These are phyloP conservation scores for Vararia minispora DNA, from an alignment of 768 basidiomycete genomes.

Conservation along the genomic window DNA sequence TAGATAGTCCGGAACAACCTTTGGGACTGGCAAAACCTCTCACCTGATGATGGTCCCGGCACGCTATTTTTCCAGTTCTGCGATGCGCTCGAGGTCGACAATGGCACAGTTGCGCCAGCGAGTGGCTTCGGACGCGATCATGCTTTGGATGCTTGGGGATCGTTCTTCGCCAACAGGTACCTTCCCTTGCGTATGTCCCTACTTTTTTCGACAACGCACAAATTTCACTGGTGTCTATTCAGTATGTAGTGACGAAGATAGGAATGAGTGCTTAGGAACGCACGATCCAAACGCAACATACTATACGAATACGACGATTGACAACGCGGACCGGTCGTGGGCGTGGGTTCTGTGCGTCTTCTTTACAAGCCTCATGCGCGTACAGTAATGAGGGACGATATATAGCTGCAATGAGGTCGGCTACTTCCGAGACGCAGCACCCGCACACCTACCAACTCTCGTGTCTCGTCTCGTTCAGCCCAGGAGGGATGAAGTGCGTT, in stretches of 20 bases:
- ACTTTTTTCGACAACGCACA: neutral
- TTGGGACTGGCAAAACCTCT: conserved; percentile 61
- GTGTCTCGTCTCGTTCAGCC: conserved; percentile 1
- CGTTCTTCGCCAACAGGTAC: conserved; percentile 40
- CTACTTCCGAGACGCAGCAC: conserved; percentile 16
- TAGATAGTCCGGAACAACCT: conserved; percentile 31
- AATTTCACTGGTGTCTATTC: no score
- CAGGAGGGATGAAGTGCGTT: conserved; percentile 2
- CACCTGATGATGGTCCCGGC: conserved; percentile 35
- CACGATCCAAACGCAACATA: conserved; percentile 26
- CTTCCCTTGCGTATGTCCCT: conserved; percentile 30
- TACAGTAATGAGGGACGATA: neutral
- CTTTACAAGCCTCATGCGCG: neutral
- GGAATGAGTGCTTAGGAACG: conserved; percentile 29
- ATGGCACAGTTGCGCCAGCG: conserved; percentile 37
- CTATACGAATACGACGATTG: conserved; percentile 45
- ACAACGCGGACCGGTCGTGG: conserved; percentile 56
- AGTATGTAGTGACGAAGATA: conserved; percentile 48
- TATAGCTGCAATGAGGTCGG: conserved; percentile 62
- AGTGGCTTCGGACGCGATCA: conserved; percentile 52
- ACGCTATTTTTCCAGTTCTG: conserved; percentile 48
- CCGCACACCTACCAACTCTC: neutral
- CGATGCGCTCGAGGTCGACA: conserved; percentile 56
- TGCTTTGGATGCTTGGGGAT: conserved; percentile 49
- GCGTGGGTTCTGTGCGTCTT: conserved; percentile 47